Evolutionary conservation across 768 basidiomycete species (phyloP).

Genomic region (Lentinula aciculospora): DNA sequence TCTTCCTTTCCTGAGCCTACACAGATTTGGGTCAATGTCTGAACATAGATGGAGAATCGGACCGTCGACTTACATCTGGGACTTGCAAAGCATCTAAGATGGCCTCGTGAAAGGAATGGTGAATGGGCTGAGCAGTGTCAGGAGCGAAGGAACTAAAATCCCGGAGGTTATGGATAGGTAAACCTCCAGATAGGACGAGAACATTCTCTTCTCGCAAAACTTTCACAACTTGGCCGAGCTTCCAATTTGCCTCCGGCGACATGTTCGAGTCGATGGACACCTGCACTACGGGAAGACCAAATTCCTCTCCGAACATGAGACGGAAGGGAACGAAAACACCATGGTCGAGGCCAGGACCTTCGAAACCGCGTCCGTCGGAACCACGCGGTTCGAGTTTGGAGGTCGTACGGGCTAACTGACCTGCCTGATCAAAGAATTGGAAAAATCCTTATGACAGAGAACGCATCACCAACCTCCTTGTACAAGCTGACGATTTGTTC

Average conservation of each 20-base stretch:
- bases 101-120: slow-evolving; percentile 56
- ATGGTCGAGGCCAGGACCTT: slow-evolving; percentile 67
- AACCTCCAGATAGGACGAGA: slow-evolving; percentile 65
- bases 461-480: slow-evolving; percentile 33
- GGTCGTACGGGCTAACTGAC: slow-evolving; percentile 45
- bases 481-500: slow-evolving; percentile 56
- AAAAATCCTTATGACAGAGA: neutral
- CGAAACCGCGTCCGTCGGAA: slow-evolving; percentile 57
- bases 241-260: slow-evolving; percentile 59
- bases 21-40: slow-evolving; percentile 2
- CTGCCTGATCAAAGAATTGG: slow-evolving; percentile 32
- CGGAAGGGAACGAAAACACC: slow-evolving; percentile 79
- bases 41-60: neutral
- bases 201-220: slow-evolving; percentile 62
- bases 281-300: slow-evolving; percentile 66
- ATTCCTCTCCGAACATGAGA: slow-evolving; percentile 69
- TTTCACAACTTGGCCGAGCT: slow-evolving; percentile 54
- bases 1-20: slow-evolving; percentile 47
- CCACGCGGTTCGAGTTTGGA: slow-evolving; percentile 51
- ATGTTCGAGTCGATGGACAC: slow-evolving; percentile 60
- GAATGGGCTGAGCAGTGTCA: slow-evolving; percentile 36
- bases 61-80: slow-evolving; percentile 36
- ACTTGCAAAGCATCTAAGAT: slow-evolving; percentile 48
- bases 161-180: slow-evolving; percentile 62
- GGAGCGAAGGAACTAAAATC: slow-evolving; percentile 48